These are phyloP conservation scores for Euphorbia schlechtendalii DNA, from an alignment of 441 rosid genomes.

Conservation along the genomic window DNA sequence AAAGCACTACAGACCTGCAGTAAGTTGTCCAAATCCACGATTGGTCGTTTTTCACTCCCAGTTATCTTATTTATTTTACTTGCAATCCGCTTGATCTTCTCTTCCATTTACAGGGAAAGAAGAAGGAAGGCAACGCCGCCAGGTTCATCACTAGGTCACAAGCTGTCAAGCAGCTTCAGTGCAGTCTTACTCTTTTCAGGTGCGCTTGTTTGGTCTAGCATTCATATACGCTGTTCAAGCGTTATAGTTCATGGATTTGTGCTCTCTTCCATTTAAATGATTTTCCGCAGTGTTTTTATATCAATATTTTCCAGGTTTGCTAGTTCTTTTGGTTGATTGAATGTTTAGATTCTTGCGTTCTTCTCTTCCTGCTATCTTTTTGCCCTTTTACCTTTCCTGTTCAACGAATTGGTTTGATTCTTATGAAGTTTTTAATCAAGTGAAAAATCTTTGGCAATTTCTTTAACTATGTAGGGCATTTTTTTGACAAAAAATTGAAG, in stretches of 20 bases:
- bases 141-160: slow-evolving; percentile 79
- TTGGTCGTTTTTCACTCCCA: neutral
- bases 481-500: neutral
- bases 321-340: too few relatives aligned
- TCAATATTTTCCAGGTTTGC: too few relatives aligned
- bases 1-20: slow-evolving; percentile 84
- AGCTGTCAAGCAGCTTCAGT: slow-evolving; percentile 75
- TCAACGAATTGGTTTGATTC: neutral
- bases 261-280: too few relatives aligned
- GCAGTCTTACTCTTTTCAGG: slow-evolving; percentile 64
- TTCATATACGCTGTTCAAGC: too few relatives aligned
- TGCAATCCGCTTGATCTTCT: slow-evolving; percentile 5
- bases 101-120: slow-evolving; percentile 57
- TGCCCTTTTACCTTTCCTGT: too few relatives aligned
- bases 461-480: neutral
- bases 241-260: neutral
- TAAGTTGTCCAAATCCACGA: slow-evolving; percentile 27
- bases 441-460: neutral
- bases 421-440: too few relatives aligned
- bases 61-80: slow-evolving; percentile 4
- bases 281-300: too few relatives aligned
- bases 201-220: slow-evolving; percentile 16
- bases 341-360: too few relatives aligned
- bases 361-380: too few relatives aligned
- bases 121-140: slow-evolving; percentile 86